Evolutionary conservation across 495 filamentous ascomycete genomes (phyloP), one percentile per base, ranked within the genome.

Genomic region (Chaetomium fimeti): DNA sequence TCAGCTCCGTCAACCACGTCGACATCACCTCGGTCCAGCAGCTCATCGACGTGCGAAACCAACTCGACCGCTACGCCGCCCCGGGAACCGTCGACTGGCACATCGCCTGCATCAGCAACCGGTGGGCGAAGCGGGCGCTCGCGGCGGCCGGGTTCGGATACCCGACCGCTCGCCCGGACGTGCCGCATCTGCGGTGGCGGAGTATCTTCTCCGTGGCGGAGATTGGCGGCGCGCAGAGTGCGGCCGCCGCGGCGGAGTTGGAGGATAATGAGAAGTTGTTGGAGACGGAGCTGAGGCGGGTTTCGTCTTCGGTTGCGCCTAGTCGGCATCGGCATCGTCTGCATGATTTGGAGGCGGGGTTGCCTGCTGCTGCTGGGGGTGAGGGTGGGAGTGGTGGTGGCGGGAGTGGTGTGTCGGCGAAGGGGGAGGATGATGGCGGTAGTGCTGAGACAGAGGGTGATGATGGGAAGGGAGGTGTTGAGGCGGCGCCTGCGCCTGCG

Each of bases 191-290:
- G 61, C 85, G 90, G 24, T 98, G 93, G 93, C 92, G 92, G 74
- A 91, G 91, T n/a, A 91, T 98, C 73, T 98, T 96, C 82, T 91
- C 86, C 74, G 91, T 98, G 15, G 89, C 95, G 12, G 93, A 97
- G 71, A 87, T 96, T 59, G 91, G 89, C 45, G 92, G 91, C 40
- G 73, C 73, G 12, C 75, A 83, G 45, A 89, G 87, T 3, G 90
- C 89, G 0, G 89, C 90, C 0, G 86, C 74, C 0, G 74, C 68
- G 0, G 81, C 78, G 5, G 78, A 86, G 42, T 74, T 82, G 22
- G 77, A 81, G 9, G 81, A 82, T 61, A 89, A 89, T 68, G 81
- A 87, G 74, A 84, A 82, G 60, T 84, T 87, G 66, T 38, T 74
- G 12, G 68, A 60, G 2, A 9, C 47, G 6, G n/a, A 25, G 13